A percentile compares a stretch with the other conserved stretches of the same genome.
These are phyloP conservation scores for Physocladia obscura DNA, from an alignment of 192 early-diverging fungal species.

Conservation along the genomic window DNA sequence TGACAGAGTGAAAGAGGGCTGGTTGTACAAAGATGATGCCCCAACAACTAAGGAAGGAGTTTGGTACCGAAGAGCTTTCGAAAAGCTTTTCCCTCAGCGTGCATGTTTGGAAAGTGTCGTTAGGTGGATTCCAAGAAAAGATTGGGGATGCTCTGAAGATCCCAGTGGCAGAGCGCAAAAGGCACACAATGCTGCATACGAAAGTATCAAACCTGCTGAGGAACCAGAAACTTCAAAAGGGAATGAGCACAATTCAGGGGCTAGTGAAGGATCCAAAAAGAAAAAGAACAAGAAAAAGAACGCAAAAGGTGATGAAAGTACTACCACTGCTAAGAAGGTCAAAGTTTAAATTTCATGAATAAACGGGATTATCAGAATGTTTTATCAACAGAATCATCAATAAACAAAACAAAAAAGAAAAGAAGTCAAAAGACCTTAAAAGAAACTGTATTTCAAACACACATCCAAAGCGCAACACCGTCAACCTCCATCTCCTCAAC, in stretches of 20 bases:
- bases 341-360: conserved; percentile 18
- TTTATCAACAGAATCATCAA: no score
- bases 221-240: neutral
- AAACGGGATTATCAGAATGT: no score
- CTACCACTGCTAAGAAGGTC: conserved; percentile 6
- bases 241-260: neutral
- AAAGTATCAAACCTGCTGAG: conserved; percentile 10
- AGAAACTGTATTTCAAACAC: no score
- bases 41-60: conserved; percentile 97
- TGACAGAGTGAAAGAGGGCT: conserved; percentile 35
- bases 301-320: neutral
- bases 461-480: conserved; percentile 10
- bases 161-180: conserved; percentile 97
- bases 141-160: conserved; percentile 98
- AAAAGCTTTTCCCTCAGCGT: conserved; percentile 88
- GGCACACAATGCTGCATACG: conserved; percentile 76
- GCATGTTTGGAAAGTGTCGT: conserved; percentile 88
- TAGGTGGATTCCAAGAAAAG: conserved; percentile 91
- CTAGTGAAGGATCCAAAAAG: neutral
- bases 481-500: conserved; percentile 22
- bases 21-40: conserved; percentile 61
- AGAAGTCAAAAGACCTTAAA: no score
- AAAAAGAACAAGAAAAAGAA: conserved; percentile 4
- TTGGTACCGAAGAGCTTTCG: conserved; percentile 91
- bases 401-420: no score